A percentile compares a stretch with the other conserved stretches of the same genome.
Conservation (phyloP, 306 rosid species). For the Oemleria cerasiformis region DNA sequence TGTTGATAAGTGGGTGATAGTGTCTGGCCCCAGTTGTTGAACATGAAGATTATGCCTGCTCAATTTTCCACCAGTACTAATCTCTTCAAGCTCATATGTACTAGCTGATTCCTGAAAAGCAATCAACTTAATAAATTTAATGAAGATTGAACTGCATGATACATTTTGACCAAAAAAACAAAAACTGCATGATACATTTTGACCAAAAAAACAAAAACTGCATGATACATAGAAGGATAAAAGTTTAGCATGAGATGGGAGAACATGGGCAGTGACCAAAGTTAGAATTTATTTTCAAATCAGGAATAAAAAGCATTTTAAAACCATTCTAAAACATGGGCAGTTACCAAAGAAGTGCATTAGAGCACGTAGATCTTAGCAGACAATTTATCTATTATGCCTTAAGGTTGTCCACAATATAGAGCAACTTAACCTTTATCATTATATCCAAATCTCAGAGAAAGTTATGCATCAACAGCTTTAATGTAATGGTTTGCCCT, state of each 20-base stretch:
- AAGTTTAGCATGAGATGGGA: neutral
- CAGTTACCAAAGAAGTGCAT: neutral
- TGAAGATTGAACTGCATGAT: constrained; percentile 9
- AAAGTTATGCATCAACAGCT: neutral
- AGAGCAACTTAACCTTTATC: neutral
- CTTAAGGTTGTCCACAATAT: neutral
- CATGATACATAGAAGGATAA: neutral
- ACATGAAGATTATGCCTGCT: constrained; percentile 89
- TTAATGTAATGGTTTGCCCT: neutral
- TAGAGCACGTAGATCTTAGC: neutral
- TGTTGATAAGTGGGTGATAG: constrained; percentile 71
- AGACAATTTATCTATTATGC: neutral
- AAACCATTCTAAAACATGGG: neutral
- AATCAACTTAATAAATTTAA: constrained; percentile 20
- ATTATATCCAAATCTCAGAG: neutral
- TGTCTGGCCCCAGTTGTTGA: constrained; percentile 82
- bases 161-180: too few species aligned
- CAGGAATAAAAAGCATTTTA: neutral
- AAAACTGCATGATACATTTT: too few species aligned
- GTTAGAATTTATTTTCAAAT: neutral
- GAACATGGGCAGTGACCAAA: neutral
- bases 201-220: too few species aligned
- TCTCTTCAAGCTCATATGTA: constrained; percentile 72
- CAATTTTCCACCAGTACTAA: constrained; percentile 80
- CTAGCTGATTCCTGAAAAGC: constrained; percentile 67